These are phyloP conservation scores for Chrysoporthe deuterocubensis DNA, from an alignment of 2,329 filamentous ascomycete genomes.

Conservation along the genomic window DNA sequence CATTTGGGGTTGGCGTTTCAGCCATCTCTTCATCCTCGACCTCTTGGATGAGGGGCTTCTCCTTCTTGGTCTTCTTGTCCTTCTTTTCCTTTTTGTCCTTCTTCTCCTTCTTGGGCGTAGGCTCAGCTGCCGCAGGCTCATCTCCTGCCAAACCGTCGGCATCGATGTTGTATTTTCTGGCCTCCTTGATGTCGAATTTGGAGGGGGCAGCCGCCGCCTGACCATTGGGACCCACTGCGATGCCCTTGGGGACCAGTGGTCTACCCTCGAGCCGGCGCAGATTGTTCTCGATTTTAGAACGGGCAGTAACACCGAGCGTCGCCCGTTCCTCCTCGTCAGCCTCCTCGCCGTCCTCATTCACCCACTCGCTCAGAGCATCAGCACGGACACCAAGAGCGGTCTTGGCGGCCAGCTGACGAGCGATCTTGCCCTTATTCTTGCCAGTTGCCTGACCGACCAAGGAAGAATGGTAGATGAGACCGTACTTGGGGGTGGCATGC, in stretches of 20 bases:
- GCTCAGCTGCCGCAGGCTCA: slow-evolving; percentile 58
- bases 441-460: slow-evolving; percentile 96
- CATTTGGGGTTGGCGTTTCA: slow-evolving; percentile 31
- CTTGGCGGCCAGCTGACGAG: slow-evolving; percentile 93
- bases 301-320: slow-evolving; percentile 73
- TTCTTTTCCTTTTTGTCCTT: slow-evolving; percentile 43
- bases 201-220: slow-evolving; percentile 62
- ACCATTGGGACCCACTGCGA: slow-evolving; percentile 75
- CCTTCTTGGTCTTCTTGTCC: slow-evolving; percentile 52
- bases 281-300: slow-evolving; percentile 75
- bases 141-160: slow-evolving; percentile 81
- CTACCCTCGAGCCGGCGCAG: slow-evolving; percentile 86
- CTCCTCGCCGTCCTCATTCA: slow-evolving; percentile 67
- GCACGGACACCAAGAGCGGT: slow-evolving; percentile 90
- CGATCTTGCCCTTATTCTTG: slow-evolving; percentile 99
- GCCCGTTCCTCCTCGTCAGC: slow-evolving; percentile 88
- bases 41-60: slow-evolving; percentile 46
- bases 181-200: slow-evolving; percentile 92
- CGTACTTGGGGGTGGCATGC: slow-evolving; percentile 98
- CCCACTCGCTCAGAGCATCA: slow-evolving; percentile 83
- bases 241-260: slow-evolving; percentile 77
- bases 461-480: slow-evolving; percentile 89
- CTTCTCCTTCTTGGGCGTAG: slow-evolving; percentile 29
- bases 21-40: slow-evolving; percentile 36
- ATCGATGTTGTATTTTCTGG: slow-evolving; percentile 91